phyloP scores from a whole-genome alignment of 352 stramenopile species.

The Phytophthora pini region DNA sequence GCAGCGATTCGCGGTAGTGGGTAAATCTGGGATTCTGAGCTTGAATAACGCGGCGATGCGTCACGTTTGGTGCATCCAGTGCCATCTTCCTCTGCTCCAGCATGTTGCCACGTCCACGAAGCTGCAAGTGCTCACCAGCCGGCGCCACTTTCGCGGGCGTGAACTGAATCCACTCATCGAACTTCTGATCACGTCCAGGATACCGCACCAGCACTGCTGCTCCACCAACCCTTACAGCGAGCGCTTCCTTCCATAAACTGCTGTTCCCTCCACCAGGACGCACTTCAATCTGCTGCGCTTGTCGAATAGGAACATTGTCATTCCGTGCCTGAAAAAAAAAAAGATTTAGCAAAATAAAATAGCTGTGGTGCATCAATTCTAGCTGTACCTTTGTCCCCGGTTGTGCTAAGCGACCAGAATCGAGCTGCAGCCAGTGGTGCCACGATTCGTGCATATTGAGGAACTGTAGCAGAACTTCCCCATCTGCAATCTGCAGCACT shows the following conservation, averaged over 20 bases:
- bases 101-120: constrained; percentile 30
- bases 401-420: constrained; percentile 69
- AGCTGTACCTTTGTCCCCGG: constrained; percentile 58
- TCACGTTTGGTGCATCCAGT: constrained; percentile 45
- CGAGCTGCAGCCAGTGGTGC: constrained; percentile 67
- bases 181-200: constrained; percentile 67
- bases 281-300: constrained; percentile 79
- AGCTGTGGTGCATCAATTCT: background rate
- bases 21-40: constrained; percentile 76
- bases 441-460: constrained; percentile 87
- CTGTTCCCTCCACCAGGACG: constrained; percentile 44
- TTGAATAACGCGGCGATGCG: constrained; percentile 67
- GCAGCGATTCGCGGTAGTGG: constrained; percentile 71
- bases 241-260: constrained; percentile 70
- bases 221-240: constrained; percentile 54
- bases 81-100: constrained; percentile 57
- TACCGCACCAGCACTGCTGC: constrained; percentile 70
- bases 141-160: constrained; percentile 62
- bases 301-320: constrained; percentile 63
- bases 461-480: constrained; percentile 72
- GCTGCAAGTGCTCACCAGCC: constrained; percentile 62
- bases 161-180: constrained; percentile 78
- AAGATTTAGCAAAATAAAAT: constrained; percentile 1
- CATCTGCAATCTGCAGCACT: constrained; percentile 63
- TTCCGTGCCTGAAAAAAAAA: constrained; percentile 46